Conservation (phyloP, 1,284 basidiomycete genomes). For the Gymnopus androsaceus region DNA sequence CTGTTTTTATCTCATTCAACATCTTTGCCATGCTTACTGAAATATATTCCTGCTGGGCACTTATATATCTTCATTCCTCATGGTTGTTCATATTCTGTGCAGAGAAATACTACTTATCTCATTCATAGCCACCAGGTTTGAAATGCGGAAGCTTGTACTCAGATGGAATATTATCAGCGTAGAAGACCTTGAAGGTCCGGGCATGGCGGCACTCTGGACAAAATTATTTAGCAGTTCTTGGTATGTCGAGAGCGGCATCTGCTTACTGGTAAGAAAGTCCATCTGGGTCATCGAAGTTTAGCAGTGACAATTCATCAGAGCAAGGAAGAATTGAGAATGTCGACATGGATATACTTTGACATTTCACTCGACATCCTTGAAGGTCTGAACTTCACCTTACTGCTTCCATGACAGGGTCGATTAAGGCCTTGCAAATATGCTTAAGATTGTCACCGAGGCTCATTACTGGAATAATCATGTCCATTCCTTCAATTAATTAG, state of each 20-base stretch:
- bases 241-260: background rate
- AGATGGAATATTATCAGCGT: constrained; percentile 70
- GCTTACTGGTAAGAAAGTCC: constrained; percentile 73
- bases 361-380: constrained; percentile 73
- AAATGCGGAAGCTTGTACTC: constrained; percentile 81
- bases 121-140: constrained; percentile 62
- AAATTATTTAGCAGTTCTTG: background rate
- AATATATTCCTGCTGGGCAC: too few species aligned
- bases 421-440: constrained; percentile 47
- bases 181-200: constrained; percentile 83
- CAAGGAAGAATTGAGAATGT: too few species aligned
- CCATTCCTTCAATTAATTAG: too few species aligned
- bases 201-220: constrained; percentile 70
- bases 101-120: constrained; percentile 75
- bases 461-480: constrained; percentile 62
- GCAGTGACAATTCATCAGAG: background rate
- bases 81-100: constrained; percentile 71
- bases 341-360: constrained; percentile 52
- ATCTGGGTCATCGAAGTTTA: constrained; percentile 71
- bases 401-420: constrained; percentile 51
- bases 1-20: too few species aligned
- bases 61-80: too few species aligned
- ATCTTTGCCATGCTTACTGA: too few species aligned
- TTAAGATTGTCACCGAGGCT: constrained; percentile 59
- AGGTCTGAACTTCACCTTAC: constrained; percentile 56